A percentile compares a stretch with the other conserved stretches of the same genome.
Evolutionary conservation across 1,284 basidiomycete genomes (phyloP).

Genomic region (Athelia sp.): DNA sequence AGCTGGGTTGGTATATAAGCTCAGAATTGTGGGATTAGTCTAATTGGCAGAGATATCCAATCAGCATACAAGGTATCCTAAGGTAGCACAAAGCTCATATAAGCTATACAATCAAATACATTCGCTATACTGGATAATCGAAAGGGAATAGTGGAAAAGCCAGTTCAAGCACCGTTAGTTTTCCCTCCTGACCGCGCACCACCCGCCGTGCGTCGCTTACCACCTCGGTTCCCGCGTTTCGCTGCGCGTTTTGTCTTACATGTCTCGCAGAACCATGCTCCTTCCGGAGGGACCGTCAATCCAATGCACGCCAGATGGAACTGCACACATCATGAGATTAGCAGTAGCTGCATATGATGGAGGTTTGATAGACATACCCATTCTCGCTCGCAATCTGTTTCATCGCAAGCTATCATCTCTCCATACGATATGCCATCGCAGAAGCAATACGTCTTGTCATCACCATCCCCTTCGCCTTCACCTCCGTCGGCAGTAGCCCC

Average conservation of each 20-base stretch:
- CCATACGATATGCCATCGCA: constrained; percentile 87
- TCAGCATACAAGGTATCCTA: too few relatives aligned
- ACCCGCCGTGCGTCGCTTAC: constrained; percentile 27
- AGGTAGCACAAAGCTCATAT: not conserved
- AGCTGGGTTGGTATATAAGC: too few relatives aligned
- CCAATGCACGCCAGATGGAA: constrained; percentile 84
- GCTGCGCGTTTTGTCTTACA: constrained; percentile 48
- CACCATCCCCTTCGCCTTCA: constrained; percentile 53
- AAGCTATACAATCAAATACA: not conserved
- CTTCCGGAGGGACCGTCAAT: constrained; percentile 67
- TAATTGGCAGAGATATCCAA: too few relatives aligned
- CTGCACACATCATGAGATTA: constrained; percentile 32
- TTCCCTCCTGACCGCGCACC: constrained; percentile 27
- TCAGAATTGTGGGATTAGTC: too few relatives aligned
- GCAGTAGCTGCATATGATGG: constrained; percentile 5
- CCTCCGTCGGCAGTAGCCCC: constrained; percentile 22
- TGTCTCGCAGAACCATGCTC: constrained; percentile 79
- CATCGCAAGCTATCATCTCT: constrained; percentile 98
- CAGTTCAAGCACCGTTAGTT: constrained; percentile 2
- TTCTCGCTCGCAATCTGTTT: constrained; percentile 83
- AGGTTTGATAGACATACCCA: constrained; percentile 66
- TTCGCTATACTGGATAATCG: not conserved
- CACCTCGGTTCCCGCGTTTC: constrained; percentile 23
- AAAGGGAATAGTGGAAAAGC: constrained; percentile 13
- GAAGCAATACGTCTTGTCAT: constrained; percentile 81